Evolutionary conservation across 1,139 yeast genomes (phyloP), one percentile per base, ranked within the genome.

Genomic region (Meyerozyma sp.): DNA sequence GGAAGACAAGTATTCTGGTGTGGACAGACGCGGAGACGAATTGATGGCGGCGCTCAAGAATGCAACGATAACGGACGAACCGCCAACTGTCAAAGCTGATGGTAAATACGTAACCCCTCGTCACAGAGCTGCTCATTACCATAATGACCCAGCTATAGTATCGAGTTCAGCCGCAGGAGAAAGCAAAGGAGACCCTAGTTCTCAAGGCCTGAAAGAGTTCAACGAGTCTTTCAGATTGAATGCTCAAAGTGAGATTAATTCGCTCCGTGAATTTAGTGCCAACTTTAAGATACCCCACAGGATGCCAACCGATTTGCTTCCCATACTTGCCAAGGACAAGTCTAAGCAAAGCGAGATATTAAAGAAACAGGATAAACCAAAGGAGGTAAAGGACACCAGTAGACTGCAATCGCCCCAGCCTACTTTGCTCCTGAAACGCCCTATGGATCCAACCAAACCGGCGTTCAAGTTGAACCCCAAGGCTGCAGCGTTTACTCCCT

Each of bases 1-100:
- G 65, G 99, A 94, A 62, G 97, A 90, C 63, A 87, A 87, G 65
- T 93, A 91, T 59, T 89, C 97, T 3, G 98, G 98, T 39, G 98
- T 93, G 43, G 79, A 73, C 46, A 61, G 70, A 32, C 70, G 85
- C 52, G 85, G 85, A 27, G 82, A 77, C 51, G 87, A 81, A 46
- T 65, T 82, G 46, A 74, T 82, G 73, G 85, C 85, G 3, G 82
- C 85, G 5, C 70, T 81, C 52, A 72, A 64, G 49, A 63, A 60
- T 29, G 65, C 68, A 27, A 60, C 57, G 29, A 53, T 64, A n/a
- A 46, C 55, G 14, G 35, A 20, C 26, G 38, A 41, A 18, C 35
- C 52, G 7, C 50, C 59, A 14, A 14, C 14, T 18, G 13, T 20
- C 27, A 34, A 18, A n/a, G 20, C 3, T 8, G 34, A 30, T 30